Evolutionary conservation across 2,329 filamentous ascomycete species (phyloP).

Genomic region (Talaromyces albobiverticillius): DNA sequence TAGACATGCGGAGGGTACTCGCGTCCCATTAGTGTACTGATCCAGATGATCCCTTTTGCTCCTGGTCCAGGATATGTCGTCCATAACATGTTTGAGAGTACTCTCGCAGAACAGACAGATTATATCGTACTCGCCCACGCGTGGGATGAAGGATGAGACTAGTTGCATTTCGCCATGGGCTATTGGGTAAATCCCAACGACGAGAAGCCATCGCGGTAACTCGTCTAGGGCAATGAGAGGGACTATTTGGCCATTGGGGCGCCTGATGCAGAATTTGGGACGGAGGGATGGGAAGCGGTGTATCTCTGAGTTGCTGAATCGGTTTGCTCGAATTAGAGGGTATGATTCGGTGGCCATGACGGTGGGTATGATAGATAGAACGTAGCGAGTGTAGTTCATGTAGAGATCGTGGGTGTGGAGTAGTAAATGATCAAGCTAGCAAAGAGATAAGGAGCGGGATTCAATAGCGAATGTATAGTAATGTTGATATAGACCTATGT

Average conservation of each 20-base stretch:
- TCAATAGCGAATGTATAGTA: not conserved
- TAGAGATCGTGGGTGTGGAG: not conserved
- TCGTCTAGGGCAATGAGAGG: constrained; percentile 45
- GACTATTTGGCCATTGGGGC: constrained; percentile 31
- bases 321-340: not conserved
- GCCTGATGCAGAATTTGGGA: constrained; percentile 39
- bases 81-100: constrained; percentile 22
- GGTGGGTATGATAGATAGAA: not conserved
- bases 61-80: constrained; percentile 24
- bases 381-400: not conserved
- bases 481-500: not conserved
- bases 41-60: constrained; percentile 1
- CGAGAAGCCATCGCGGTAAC: constrained; percentile 34
- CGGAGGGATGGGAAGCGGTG: not conserved
- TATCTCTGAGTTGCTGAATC: not conserved
- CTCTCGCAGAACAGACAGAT: constrained; percentile 29
- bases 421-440: not conserved
- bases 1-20: not conserved
- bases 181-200: constrained; percentile 23
- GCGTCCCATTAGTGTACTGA: not conserved
- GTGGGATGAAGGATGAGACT: constrained; percentile 23
- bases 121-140: constrained; percentile 33
- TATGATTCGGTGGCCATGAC: not conserved
- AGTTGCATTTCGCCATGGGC: constrained; percentile 23
- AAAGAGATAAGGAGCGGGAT: not conserved